phyloP scores from a whole-genome alignment of 495 filamentous ascomycete species.

The Tuber microsphaerosporum region DNA sequence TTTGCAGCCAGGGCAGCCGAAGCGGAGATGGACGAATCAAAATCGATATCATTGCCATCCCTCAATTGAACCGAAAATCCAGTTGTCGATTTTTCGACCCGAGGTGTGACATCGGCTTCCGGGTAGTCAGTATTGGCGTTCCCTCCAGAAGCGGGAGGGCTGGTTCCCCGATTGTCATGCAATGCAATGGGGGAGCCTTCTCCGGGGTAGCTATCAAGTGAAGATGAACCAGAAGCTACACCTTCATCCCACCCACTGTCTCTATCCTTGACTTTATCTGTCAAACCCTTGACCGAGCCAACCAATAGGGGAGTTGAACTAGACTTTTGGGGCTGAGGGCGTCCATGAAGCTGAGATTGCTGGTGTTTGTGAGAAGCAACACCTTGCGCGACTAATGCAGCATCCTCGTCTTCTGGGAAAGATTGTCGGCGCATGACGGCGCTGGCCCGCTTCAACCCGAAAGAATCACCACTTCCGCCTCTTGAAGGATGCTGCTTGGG shows the following conservation, averaged over 20 bases:
- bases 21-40: constrained; percentile 51
- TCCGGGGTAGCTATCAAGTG: constrained; percentile 36
- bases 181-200: constrained; percentile 37
- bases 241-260: constrained; percentile 41
- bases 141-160: constrained; percentile 28
- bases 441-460: constrained; percentile 36
- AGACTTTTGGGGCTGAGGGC: constrained; percentile 26
- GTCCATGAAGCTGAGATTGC: constrained; percentile 15
- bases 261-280: constrained; percentile 38
- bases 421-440: constrained; percentile 29
- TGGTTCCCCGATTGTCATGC: constrained; percentile 36
- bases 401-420: constrained; percentile 38
- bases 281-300: constrained; percentile 24
- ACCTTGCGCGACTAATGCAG: constrained; percentile 27
- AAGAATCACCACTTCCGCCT: constrained; percentile 33
- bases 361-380: constrained; percentile 18
- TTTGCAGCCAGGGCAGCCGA: constrained; percentile 52
- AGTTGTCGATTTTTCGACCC: constrained; percentile 20
- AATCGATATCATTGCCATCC: constrained; percentile 44
- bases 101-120: constrained; percentile 18
- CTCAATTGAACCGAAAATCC: constrained; percentile 35
- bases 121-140: constrained; percentile 28
- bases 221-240: constrained; percentile 39
- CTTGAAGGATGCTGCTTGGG: constrained; percentile 28
- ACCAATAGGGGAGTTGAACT: constrained; percentile 19